Base-by-base conservation (phyloP, 163 green algal genomes). In the Chlorella variabilis region DNA sequence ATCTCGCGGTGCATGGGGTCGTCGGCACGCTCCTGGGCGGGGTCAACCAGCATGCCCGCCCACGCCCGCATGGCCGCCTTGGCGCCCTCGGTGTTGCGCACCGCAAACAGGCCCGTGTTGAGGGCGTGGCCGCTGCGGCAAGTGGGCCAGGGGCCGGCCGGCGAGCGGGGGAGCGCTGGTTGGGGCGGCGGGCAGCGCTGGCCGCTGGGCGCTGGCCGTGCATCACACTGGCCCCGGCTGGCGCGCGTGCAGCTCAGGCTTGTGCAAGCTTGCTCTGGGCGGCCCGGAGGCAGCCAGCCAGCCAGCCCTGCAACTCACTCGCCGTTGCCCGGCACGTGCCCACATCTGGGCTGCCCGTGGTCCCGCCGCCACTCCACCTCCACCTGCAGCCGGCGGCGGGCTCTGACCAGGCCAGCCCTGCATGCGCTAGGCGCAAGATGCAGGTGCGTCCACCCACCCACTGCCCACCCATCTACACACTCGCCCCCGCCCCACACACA, bases 41-140 rank as follows among this genome's bases (percentile, higher is more conserved):
- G 51, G 54, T 78, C 71, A 1, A 38, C 17, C 23, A 78, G 36
- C 71, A 69, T 56, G 71, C 41, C 51, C 3, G 51, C 51, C 71
- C 71, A 78, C 3, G 51, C 34, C 11, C 4, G 4, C 33, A 78
- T 27, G 23, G 62, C 11, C 3, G 25, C 51, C 23, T 51, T 51
- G 21, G 51, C 20, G 2, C 15, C 36, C 5, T 36, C 27, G 25
- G 25, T 54, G 36, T 78, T 78, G 25, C 71, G 51, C 23, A 27
- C 54, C 2, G 34, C 71, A 54, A 78, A 78, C 11, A 78, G 25
- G 25, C 71, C 71, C 2, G 71, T 78, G 71, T 78, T 78, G 34
- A 69, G 56, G 11, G 71, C 71, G 25, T 25, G 51, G 17, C 48
- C 71, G 25, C 71, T 58, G 70, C 70, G 3, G 23, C 21, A 18